phyloP scores from a whole-genome alignment of 1,284 basidiomycete species.

The Heterobasidion occidentale region DNA sequence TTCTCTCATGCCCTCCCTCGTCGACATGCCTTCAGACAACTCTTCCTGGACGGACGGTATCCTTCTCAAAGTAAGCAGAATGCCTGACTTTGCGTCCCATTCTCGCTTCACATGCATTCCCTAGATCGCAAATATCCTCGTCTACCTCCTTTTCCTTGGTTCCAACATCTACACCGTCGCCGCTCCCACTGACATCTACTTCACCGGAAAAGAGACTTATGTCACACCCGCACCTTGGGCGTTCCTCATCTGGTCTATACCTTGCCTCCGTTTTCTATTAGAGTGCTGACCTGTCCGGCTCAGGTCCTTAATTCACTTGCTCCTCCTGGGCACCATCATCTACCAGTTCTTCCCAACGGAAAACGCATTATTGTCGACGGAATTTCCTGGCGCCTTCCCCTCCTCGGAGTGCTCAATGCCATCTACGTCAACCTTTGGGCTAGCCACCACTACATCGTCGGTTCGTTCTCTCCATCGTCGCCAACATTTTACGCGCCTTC shows the following conservation, averaged over 20 bases:
- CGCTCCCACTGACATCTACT: slow-evolving; percentile 62
- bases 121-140: slow-evolving; percentile 71
- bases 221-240: slow-evolving; percentile 87
- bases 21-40: slow-evolving; percentile 5
- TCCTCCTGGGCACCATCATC: slow-evolving; percentile 82
- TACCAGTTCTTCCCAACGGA: slow-evolving; percentile 86
- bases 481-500: neutral
- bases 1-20: neutral
- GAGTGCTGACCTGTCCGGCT: slow-evolving; percentile 12
- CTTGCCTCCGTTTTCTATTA: slow-evolving; percentile 11
- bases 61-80: slow-evolving; percentile 62
- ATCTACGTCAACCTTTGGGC: slow-evolving; percentile 83
- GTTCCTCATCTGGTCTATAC: slow-evolving; percentile 66
- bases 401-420: slow-evolving; percentile 78
- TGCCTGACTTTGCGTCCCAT: neutral
- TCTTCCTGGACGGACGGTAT: slow-evolving; percentile 66
- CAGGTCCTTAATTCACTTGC: slow-evolving; percentile 78
- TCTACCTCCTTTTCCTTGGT: slow-evolving; percentile 78
- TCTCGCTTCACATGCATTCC: neutral
- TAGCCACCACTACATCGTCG: slow-evolving; percentile 62
- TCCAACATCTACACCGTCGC: slow-evolving; percentile 84
- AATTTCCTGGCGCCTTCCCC: slow-evolving; percentile 83
- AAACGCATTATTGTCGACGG: slow-evolving; percentile 80
- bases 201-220: slow-evolving; percentile 74
- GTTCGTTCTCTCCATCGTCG: slow-evolving; percentile 21